Evolutionary conservation across 208 protist genomes (phyloP).

Genomic region (Balamuthia mandrillaris): DNA sequence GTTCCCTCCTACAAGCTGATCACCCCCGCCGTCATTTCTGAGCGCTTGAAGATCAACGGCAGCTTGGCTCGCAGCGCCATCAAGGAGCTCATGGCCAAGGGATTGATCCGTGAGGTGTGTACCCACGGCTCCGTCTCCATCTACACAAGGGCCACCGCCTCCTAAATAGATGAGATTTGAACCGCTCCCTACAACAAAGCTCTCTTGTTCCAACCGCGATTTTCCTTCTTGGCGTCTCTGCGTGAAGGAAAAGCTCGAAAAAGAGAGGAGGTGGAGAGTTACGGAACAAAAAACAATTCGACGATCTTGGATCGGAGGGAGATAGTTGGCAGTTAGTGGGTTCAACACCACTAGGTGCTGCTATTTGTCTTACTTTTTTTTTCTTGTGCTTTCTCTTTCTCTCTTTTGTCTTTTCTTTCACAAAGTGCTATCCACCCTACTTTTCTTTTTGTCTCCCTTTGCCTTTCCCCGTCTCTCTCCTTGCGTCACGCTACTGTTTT

Average conservation of each 20-base stretch:
- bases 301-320: background rate
- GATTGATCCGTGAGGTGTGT: constrained; percentile 68
- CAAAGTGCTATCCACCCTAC: too few relatives aligned
- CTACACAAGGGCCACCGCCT: constrained; percentile 65
- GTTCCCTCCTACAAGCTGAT: constrained; percentile 75
- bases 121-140: constrained; percentile 56
- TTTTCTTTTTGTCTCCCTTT: too few relatives aligned
- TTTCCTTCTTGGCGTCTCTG: too few relatives aligned
- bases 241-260: too few relatives aligned
- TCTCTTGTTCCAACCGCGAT: too few relatives aligned
- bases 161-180: background rate
- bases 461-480: too few relatives aligned
- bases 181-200: background rate
- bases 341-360: background rate
- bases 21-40: constrained; percentile 73
- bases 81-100: constrained; percentile 64
- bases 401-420: too few relatives aligned
- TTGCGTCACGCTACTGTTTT: too few relatives aligned
- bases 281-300: background rate
- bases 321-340: background rate
- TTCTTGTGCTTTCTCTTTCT: too few relatives aligned
- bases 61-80: constrained; percentile 71
- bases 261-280: too few relatives aligned
- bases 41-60: constrained; percentile 72
- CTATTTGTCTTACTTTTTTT: background rate